Conservation (phyloP, 345 rosid species). For the Syzygium grande region DNA sequence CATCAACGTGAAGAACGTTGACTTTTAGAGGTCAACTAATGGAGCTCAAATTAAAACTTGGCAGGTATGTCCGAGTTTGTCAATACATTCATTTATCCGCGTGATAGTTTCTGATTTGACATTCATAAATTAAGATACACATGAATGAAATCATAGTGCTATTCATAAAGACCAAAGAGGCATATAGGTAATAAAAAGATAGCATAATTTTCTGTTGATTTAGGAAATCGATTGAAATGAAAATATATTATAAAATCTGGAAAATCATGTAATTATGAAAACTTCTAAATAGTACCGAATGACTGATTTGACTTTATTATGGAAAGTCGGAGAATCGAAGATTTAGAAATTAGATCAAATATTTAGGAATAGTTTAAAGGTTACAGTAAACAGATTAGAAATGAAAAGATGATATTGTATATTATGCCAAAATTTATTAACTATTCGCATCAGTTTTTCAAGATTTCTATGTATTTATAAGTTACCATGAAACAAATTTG, state of each 20-base stretch:
- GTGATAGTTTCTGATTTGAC: no score
- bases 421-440: background rate
- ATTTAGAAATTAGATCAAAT: background rate
- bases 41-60: no score
- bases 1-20: no score
- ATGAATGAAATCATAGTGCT: background rate
- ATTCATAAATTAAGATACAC: background rate
- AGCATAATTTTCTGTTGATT: background rate
- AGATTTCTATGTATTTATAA: background rate
- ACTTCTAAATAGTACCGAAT: background rate
- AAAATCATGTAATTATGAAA: background rate
- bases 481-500: no score
- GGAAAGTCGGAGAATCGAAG: background rate
- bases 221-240: background rate
- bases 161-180: background rate
- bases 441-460: fast-evolving
- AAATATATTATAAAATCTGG: background rate
- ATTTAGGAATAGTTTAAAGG: background rate
- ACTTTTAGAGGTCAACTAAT: no score
- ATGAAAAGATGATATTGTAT: background rate
- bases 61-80: no score
- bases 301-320: background rate
- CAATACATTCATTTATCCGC: no score
- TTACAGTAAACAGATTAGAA: background rate
- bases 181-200: background rate